Conservation (phyloP, 108 stramenopile genomes). For the Seminavis robusta region DNA sequence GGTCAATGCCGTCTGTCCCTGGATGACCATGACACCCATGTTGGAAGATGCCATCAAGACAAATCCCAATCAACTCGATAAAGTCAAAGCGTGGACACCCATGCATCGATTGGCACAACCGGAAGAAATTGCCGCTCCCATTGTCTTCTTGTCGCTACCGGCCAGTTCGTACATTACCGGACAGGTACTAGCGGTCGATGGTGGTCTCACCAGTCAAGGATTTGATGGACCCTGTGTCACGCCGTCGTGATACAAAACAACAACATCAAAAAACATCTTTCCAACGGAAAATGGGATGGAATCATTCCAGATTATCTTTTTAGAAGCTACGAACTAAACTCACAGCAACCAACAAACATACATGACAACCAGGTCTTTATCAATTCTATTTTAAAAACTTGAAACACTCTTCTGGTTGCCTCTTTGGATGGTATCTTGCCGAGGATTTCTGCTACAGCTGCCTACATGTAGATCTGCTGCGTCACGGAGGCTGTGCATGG, state of each 20-base stretch:
- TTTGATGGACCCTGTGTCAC: constrained; percentile 65
- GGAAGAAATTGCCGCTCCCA: constrained; percentile 78
- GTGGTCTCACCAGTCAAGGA: constrained; percentile 85
- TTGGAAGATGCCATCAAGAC: constrained; percentile 56
- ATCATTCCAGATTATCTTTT: too few relatives aligned
- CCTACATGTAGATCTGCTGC: too few relatives aligned
- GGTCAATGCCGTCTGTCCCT: constrained; percentile 84
- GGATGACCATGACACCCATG: constrained; percentile 90
- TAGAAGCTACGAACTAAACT: too few relatives aligned
- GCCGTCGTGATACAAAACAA: constrained; percentile 2
- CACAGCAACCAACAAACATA: too few relatives aligned
- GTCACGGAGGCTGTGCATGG: too few relatives aligned
- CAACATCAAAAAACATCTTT: too few relatives aligned
- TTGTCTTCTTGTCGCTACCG: constrained; percentile 90
- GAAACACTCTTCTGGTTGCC: too few relatives aligned
- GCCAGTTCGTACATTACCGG: constrained; percentile 93
- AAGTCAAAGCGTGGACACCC: constrained; percentile 71
- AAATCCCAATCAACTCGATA: constrained; percentile 50
- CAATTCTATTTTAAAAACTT: too few relatives aligned
- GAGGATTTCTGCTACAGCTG: too few relatives aligned
- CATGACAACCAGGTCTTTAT: too few relatives aligned
- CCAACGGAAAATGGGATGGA: too few relatives aligned
- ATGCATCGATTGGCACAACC: constrained; percentile 55
- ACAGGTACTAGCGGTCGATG: constrained; percentile 91
- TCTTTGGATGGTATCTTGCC: too few relatives aligned